These are phyloP conservation scores for Scedosporium apiospermum DNA, from an alignment of 2,329 filamentous ascomycete species.

Conservation along the genomic window DNA sequence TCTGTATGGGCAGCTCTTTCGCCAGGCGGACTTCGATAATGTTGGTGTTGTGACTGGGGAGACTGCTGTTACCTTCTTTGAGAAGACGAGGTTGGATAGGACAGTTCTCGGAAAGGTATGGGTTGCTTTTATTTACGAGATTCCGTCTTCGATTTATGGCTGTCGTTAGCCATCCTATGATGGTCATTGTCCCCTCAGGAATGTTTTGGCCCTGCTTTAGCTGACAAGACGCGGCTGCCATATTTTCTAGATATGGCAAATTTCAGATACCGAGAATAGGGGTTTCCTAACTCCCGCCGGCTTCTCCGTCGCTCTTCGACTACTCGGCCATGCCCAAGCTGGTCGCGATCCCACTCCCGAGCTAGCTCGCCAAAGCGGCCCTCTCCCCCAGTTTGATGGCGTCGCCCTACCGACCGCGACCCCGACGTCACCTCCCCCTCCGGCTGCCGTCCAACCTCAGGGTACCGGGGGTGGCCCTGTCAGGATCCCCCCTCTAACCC, in stretches of 20 bases:
- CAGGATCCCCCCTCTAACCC: slow-evolving; percentile 78
- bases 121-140: slow-evolving; percentile 12
- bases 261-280: slow-evolving; percentile 92
- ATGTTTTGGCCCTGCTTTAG: not conserved
- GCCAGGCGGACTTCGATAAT: slow-evolving; percentile 82
- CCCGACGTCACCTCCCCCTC: slow-evolving; percentile 16
- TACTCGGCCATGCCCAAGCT: slow-evolving; percentile 93
- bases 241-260: slow-evolving; percentile 80
- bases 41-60: slow-evolving; percentile 94
- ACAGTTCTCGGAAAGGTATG: slow-evolving; percentile 78
- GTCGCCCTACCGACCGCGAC: slow-evolving; percentile 33
- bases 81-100: slow-evolving; percentile 84
- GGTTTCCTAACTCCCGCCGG: slow-evolving; percentile 87
- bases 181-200: not conserved
- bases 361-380: slow-evolving; percentile 74
- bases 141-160: not conserved
- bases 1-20: slow-evolving; percentile 86
- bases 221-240: slow-evolving; percentile 6
- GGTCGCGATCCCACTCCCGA: slow-evolving; percentile 73
- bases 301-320: slow-evolving; percentile 83
- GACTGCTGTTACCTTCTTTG: slow-evolving; percentile 93
- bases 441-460: slow-evolving; percentile 47
- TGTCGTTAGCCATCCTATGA: not conserved
- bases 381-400: slow-evolving; percentile 88
- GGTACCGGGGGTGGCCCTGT: slow-evolving; percentile 57